Conservation (phyloP, 2,329 filamentous ascomycete species). For the Knoxdaviesia capensis region DNA sequence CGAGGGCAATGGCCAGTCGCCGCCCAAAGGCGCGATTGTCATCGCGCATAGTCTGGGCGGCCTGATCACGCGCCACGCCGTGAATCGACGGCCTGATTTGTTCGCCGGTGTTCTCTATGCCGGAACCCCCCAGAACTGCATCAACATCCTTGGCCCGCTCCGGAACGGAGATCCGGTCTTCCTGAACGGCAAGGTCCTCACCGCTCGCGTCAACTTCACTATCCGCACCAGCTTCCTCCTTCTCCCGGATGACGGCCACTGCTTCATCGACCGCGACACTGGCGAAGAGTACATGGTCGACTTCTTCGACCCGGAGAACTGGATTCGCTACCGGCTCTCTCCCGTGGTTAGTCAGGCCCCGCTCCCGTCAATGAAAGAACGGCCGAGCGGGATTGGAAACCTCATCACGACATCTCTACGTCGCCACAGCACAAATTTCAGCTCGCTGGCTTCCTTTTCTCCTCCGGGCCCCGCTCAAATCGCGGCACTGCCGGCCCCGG, state of each 20-base stretch:
- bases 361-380: background rate
- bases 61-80: slow-evolving; percentile 68
- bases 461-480: too few species aligned
- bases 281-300: slow-evolving; percentile 65
- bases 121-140: slow-evolving; percentile 65
- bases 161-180: slow-evolving; percentile 86
- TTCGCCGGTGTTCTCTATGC: slow-evolving; percentile 76
- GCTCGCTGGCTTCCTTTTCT: too few species aligned
- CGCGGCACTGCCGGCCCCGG: too few species aligned
- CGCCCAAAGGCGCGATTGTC: slow-evolving; percentile 49
- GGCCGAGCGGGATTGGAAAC: slow-evolving; percentile 5
- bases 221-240: slow-evolving; percentile 72
- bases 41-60: slow-evolving; percentile 71
- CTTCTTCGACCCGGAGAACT: slow-evolving; percentile 63
- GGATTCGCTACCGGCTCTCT: slow-evolving; percentile 51
- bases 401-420: slow-evolving; percentile 24
- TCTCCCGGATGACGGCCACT: slow-evolving; percentile 68
- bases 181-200: slow-evolving; percentile 73
- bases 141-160: slow-evolving; percentile 79
- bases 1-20: slow-evolving; percentile 16
- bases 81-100: slow-evolving; percentile 68
- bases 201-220: slow-evolving; percentile 83
- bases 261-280: slow-evolving; percentile 69
- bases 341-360: slow-evolving; percentile 2
- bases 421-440: too few species aligned